These are phyloP conservation scores for Spathaspora sp. DNA, from an alignment of 1,139 yeast species.

Conservation along the genomic window DNA sequence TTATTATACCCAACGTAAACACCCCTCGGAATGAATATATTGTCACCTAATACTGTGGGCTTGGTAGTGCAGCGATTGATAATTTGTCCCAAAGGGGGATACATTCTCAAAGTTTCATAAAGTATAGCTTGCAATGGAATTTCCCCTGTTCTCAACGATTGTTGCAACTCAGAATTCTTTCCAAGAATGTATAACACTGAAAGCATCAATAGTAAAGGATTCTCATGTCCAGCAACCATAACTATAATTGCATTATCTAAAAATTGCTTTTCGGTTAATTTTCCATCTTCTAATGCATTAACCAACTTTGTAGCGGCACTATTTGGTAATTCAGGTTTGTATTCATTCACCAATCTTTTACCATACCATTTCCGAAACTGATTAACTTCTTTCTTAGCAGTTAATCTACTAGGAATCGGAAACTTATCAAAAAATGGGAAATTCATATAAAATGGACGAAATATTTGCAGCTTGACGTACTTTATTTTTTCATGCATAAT, in stretches of 20 bases:
- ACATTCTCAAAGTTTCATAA: constrained; percentile 52
- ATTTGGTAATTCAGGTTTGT: constrained; percentile 1
- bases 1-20: constrained; percentile 59
- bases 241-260: constrained; percentile 58
- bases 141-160: constrained; percentile 23
- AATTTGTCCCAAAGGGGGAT: constrained; percentile 60
- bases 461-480: constrained; percentile 52
- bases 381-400: constrained; percentile 44
- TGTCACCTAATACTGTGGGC: constrained; percentile 36
- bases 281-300: constrained; percentile 34
- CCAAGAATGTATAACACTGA: constrained; percentile 50
- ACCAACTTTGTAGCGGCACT: constrained; percentile 33
- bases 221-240: constrained; percentile 64
- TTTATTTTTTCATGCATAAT: constrained; percentile 40
- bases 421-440: constrained; percentile 54
- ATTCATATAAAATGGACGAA: constrained; percentile 53
- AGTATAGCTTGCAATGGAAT: constrained; percentile 26
- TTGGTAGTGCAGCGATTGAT: constrained; percentile 50
- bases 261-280: constrained; percentile 46
- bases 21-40: constrained; percentile 51
- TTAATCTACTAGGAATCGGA: constrained; percentile 49
- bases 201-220: constrained; percentile 54
- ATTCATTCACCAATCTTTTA: constrained; percentile 18
- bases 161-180: constrained; percentile 38
- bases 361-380: constrained; percentile 38